A percentile compares a stretch with the other conserved stretches of the same genome.
Conservation (phyloP, 768 basidiomycete species). For the Serendipita vermifera region DNA sequence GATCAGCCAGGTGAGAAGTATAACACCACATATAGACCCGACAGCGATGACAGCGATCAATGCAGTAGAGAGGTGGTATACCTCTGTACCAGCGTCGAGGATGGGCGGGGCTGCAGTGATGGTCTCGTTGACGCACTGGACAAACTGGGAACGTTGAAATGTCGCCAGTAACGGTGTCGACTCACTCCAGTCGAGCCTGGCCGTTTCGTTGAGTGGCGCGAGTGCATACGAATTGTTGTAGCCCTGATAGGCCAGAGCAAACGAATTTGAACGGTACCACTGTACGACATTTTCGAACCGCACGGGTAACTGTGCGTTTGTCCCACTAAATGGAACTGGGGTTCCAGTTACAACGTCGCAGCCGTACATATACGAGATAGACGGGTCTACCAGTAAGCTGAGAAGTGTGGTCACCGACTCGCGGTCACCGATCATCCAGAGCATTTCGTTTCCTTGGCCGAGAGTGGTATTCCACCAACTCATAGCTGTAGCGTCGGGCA, state of each 20-base stretch:
- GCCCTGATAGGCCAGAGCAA: background rate
- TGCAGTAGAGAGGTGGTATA: no score
- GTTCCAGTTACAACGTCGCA: background rate
- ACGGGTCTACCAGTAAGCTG: background rate
- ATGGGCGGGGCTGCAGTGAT: background rate
- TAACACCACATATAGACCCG: no score
- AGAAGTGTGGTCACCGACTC: background rate
- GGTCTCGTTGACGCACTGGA: background rate
- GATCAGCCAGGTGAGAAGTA: no score
- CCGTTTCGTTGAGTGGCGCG: slow-evolving; percentile 2
- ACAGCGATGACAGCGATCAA: no score
- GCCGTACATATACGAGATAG: background rate
- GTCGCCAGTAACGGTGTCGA: background rate
- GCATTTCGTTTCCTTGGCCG: background rate
- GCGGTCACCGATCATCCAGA: background rate
- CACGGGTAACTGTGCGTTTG: background rate
- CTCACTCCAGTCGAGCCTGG: background rate
- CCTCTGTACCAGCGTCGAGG: background rate
- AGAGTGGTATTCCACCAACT: no score
- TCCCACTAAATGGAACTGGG: background rate
- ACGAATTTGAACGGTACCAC: no score
- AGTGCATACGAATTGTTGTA: slow-evolving; percentile 1
- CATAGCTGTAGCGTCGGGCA: no score
- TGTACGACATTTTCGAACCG: background rate
- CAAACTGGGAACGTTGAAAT: background rate